Conservation (phyloP, 768 basidiomycete species). For the Steccherinum ochraceum region DNA sequence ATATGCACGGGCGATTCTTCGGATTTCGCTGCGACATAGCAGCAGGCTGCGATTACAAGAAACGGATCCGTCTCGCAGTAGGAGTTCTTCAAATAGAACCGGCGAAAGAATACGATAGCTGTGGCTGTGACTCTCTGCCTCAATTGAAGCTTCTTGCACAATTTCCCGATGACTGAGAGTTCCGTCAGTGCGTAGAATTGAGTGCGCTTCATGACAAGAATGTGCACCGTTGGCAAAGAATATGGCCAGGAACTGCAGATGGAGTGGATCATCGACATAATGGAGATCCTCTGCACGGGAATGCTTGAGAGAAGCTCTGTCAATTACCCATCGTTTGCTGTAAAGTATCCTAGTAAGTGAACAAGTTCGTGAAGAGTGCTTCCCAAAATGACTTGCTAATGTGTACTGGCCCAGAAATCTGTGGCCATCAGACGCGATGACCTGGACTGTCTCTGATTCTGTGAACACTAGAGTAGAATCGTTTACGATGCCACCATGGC, state of each 20-base stretch:
- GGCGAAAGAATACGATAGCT: conserved; percentile 88
- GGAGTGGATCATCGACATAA: conserved; percentile 73
- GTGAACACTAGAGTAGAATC: too few species aligned
- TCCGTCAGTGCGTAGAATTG: background rate
- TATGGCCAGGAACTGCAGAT: conserved; percentile 75
- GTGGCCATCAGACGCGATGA: too few species aligned
- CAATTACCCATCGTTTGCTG: conserved; percentile 91
- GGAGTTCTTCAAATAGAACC: conserved; percentile 95
- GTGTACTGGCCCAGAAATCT: conserved; percentile 90
- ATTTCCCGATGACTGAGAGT: conserved; percentile 68
- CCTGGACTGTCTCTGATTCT: too few species aligned
- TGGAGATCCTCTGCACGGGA: conserved; percentile 74
- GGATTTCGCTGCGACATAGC: conserved; percentile 94
- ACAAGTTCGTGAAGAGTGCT: too few species aligned
- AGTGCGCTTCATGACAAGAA: background rate
- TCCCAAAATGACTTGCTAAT: conserved; percentile 58
- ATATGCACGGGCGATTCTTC: conserved; percentile 95
- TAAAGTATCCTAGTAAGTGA: too few species aligned
- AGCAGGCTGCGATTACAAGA: conserved; percentile 87
- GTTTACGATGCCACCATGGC: too few species aligned
- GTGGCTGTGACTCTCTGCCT: conserved; percentile 92
- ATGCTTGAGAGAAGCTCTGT: conserved; percentile 64
- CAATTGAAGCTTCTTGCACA: conserved; percentile 76
- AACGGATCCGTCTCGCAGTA: conserved; percentile 97
- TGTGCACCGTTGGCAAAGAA: conserved; percentile 79